These are phyloP conservation scores for Aspergillus bridgeri DNA, from an alignment of 495 filamentous ascomycete species.

Conservation along the genomic window DNA sequence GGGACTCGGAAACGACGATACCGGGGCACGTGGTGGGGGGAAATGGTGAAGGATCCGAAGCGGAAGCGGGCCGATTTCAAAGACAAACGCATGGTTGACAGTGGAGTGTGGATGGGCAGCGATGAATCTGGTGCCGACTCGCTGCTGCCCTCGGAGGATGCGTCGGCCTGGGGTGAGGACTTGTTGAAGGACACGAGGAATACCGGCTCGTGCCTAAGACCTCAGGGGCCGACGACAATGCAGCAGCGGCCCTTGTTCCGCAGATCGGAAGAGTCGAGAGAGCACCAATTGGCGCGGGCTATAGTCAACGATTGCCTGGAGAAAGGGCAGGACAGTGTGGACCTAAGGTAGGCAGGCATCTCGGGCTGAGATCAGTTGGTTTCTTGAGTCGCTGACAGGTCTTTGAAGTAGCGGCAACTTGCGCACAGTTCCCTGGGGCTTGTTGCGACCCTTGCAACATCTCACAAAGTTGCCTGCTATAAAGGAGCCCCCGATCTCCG, in stretches of 20 bases:
- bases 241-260: constrained; percentile 9
- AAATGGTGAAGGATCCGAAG: constrained; percentile 48
- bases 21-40: constrained; percentile 69
- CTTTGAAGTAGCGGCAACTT: constrained; percentile 29
- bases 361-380: not conserved
- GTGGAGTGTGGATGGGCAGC: constrained; percentile 78
- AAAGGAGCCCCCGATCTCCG: constrained; percentile 33
- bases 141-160: constrained; percentile 35
- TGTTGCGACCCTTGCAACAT: constrained; percentile 56
- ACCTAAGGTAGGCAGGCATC: constrained; percentile 61
- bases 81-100: constrained; percentile 64
- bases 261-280: constrained; percentile 30
- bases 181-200: constrained; percentile 27
- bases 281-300: constrained; percentile 34
- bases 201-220: not conserved
- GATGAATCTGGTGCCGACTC: constrained; percentile 45
- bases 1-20: constrained; percentile 60
- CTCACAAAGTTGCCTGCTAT: constrained; percentile 50
- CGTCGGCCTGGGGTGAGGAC: constrained; percentile 37
- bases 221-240: constrained; percentile 1
- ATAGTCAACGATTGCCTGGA: constrained; percentile 59
- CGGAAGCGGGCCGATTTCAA: constrained; percentile 54
- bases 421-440: constrained; percentile 27
- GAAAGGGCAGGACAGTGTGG: constrained; percentile 55
- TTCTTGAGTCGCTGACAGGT: constrained; percentile 15